Evolutionary conservation across 169 alveolate species (phyloP).

Genomic region (Plasmodium vivax): DNA sequence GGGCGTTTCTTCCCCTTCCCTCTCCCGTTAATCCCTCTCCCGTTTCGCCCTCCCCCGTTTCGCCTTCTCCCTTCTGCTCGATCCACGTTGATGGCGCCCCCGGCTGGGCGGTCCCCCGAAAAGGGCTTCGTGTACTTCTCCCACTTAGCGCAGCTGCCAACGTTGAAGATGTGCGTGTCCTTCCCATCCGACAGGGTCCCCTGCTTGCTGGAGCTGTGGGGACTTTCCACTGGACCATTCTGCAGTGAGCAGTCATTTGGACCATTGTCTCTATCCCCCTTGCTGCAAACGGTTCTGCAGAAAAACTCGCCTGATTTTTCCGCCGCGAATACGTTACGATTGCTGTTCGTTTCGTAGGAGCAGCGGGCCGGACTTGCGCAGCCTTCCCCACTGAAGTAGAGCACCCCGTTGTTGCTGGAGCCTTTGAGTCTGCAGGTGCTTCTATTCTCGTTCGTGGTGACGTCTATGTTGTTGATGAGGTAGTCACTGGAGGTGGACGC

Average conservation of each 20-base stretch:
- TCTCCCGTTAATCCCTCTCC: neutral
- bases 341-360: neutral
- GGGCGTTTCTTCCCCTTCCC: neutral
- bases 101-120: neutral
- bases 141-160: neutral
- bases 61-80: neutral
- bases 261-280: neutral
- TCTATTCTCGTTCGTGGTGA: conserved; percentile 26
- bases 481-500: neutral
- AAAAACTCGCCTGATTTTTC: neutral
- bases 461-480: conserved; percentile 19
- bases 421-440: neutral
- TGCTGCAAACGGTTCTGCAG: neutral
- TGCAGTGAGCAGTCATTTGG: neutral
- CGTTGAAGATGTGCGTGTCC: neutral
- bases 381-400: neutral
- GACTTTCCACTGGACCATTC: neutral
- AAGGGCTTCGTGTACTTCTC: neutral
- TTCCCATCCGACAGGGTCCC: neutral
- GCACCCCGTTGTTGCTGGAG: neutral
- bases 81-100: neutral
- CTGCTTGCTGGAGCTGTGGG: neutral
- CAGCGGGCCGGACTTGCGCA: neutral
- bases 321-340: neutral
- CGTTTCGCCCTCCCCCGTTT: too few relatives aligned